Percentiles rank a stretch among this genome's conserved stretches.
Conservation (phyloP, 441 rosid species). For the Populus hybrid region DNA sequence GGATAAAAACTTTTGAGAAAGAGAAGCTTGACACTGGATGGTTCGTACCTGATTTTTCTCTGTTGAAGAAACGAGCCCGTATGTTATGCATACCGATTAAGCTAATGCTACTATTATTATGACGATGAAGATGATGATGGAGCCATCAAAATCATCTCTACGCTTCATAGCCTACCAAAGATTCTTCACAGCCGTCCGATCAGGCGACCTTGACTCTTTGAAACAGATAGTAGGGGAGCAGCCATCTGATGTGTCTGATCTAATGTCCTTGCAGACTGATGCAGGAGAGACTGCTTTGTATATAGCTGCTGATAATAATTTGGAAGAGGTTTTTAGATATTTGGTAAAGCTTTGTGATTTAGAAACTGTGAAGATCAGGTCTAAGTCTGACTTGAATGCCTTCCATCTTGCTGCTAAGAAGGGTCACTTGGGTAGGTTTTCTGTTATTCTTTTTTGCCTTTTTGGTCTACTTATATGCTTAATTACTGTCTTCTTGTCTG, state of each 20-base stretch:
- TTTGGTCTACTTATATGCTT: neutral
- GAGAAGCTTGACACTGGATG: neutral
- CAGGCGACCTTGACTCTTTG: constrained; percentile 54
- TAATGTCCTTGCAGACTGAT: constrained; percentile 72
- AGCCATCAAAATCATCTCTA: constrained; percentile 49
- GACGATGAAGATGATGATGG: constrained; percentile 34
- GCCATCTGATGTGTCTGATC: constrained; percentile 58
- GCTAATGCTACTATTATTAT: neutral
- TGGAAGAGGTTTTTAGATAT: constrained; percentile 51
- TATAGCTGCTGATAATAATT: constrained; percentile 64
- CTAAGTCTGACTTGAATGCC: constrained; percentile 75
- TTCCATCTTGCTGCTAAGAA: constrained; percentile 80
- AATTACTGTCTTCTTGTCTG: neutral
- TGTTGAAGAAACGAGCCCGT: neutral
- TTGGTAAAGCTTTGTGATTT: constrained; percentile 61
- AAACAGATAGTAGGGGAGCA: constrained; percentile 40
- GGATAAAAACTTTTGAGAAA: too few relatives aligned
- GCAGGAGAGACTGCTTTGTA: constrained; percentile 68
- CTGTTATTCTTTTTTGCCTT: neutral
- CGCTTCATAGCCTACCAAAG: constrained; percentile 71
- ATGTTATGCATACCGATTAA: neutral
- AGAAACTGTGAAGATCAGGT: constrained; percentile 64
- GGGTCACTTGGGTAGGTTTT: constrained; percentile 71
- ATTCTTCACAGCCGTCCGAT: constrained; percentile 74
- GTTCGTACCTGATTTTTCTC: too few relatives aligned